Base-by-base conservation (phyloP, 2,329 filamentous ascomycete species). In the Venturia carpophila region DNA sequence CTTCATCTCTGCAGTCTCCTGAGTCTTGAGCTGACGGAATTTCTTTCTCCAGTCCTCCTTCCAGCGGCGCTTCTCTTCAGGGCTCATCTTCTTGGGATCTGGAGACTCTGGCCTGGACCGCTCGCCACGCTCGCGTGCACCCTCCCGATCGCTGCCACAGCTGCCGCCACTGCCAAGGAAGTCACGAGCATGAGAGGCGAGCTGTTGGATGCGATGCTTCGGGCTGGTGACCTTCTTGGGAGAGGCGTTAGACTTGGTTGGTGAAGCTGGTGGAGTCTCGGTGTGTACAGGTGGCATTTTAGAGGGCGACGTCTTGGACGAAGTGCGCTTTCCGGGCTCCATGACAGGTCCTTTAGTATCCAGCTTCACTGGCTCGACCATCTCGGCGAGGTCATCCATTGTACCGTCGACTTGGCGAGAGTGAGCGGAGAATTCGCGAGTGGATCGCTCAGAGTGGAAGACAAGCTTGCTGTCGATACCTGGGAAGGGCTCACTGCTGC, bases 61-160 rank as follows among this genome's bases (percentile, higher is more conserved):
- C 52, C 73, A 74, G 61, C 68, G 69, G 60, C 67, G 69, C 70
- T 75, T 76, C 7, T 76, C 73, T 19, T 75, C 75, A 2, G 71
- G 71, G n/a, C 73, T 74, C 64, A 65, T 65, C 70, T n/a, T 76
- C 73, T 41, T 64, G 64, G 27, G 52, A 62, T 65, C 64, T 55
- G 64, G 55, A 34, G 55, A 61, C 34, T 62, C 64, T 62, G 13
- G 64, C 45, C 21, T 63, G 24, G n/a, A 75, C 71, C 73, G 69
- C 74, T 75, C 41, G 76, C 76, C 47, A 69, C 67, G 65, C 79
- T 77, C 67, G 76, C 79, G 71, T 76, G 78, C 39, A 80, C 75
- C 52, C 77, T 74, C 70, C 79, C 78, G 60, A 80, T 76, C 71
- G 76, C 78, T 63, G 74, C 77, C 68, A 79, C 79, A 63, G 78